Percentiles rank a stretch among this genome's conserved stretches.
Evolutionary conservation across 75 land plant species (phyloP).

Genomic region (Picea sitchensis): DNA sequence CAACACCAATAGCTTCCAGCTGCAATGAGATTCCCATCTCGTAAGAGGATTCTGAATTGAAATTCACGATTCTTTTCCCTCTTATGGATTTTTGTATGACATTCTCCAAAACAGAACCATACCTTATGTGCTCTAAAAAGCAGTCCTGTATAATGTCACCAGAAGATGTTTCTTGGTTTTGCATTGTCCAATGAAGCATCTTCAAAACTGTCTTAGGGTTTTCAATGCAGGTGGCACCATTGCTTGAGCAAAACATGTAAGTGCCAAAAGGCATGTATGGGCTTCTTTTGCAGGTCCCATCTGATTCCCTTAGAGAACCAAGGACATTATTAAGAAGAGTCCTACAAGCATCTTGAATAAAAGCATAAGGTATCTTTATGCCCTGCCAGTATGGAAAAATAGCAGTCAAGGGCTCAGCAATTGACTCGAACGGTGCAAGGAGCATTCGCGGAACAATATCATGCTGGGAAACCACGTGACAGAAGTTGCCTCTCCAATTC

Average conservation of each 20-base stretch:
- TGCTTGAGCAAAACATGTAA: conserved; percentile 34
- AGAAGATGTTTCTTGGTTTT: background rate
- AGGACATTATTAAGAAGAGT: conserved; percentile 7
- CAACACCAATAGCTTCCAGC: conserved; percentile 2
- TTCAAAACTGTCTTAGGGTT: conserved; percentile 60
- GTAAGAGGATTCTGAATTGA: background rate
- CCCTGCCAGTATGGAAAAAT: conserved; percentile 28
- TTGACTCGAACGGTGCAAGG: conserved; percentile 39
- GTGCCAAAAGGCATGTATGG: conserved; percentile 65
- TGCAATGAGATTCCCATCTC: background rate
- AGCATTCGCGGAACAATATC: conserved; percentile 60
- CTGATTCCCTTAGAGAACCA: too few species aligned
- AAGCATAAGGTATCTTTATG: background rate
- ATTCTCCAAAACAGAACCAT: background rate
- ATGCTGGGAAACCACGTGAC: conserved; percentile 35
- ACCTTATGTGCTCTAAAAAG: background rate
- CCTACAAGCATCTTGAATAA: conserved; percentile 4
- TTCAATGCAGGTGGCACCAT: conserved; percentile 28
- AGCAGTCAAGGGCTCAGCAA: conserved; percentile 20
- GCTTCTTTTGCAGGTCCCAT: conserved; percentile 6
- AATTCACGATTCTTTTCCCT: background rate
- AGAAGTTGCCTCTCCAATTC: conserved; percentile 41
- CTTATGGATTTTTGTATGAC: background rate
- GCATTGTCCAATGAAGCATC: conserved; percentile 23
- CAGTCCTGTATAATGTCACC: background rate